Conservation (phyloP, 1,139 yeast species). For the Tardiomyces blankii region DNA sequence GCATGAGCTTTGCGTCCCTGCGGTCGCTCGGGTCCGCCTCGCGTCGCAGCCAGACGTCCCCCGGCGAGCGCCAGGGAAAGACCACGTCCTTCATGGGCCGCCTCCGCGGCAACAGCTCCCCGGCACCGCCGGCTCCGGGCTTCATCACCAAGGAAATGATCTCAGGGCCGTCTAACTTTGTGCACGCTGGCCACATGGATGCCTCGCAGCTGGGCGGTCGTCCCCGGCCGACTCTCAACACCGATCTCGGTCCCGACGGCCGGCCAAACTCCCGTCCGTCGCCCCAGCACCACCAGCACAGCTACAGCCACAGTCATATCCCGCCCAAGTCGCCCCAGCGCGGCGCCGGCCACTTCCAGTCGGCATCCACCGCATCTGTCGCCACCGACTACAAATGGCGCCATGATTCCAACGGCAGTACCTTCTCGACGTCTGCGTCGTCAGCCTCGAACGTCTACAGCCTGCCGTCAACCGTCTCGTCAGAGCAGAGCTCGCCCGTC, state of each 20-base stretch:
- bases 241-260: background rate
- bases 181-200: conserved; percentile 17
- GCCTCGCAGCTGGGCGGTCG: conserved; percentile 1
- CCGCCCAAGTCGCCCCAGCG: background rate
- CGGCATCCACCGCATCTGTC: background rate
- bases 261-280: background rate
- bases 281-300: background rate
- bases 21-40: background rate
- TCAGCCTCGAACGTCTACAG: background rate
- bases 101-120: conserved; percentile 1
- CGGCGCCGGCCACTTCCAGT: background rate
- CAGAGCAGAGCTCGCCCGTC: background rate
- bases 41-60: background rate
- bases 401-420: background rate
- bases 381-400: background rate
- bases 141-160: conserved; percentile 5
- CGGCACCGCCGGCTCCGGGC: background rate
- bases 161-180: conserved; percentile 18
- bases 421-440: background rate
- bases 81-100: background rate
- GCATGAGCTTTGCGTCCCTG: background rate
- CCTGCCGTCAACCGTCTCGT: background rate
- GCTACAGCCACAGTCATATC: background rate
- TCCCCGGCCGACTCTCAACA: background rate
- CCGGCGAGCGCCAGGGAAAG: conserved; percentile 1